Evolutionary conservation across 2,329 filamentous ascomycete species (phyloP).

Genomic region (Nemania bipapillata): DNA sequence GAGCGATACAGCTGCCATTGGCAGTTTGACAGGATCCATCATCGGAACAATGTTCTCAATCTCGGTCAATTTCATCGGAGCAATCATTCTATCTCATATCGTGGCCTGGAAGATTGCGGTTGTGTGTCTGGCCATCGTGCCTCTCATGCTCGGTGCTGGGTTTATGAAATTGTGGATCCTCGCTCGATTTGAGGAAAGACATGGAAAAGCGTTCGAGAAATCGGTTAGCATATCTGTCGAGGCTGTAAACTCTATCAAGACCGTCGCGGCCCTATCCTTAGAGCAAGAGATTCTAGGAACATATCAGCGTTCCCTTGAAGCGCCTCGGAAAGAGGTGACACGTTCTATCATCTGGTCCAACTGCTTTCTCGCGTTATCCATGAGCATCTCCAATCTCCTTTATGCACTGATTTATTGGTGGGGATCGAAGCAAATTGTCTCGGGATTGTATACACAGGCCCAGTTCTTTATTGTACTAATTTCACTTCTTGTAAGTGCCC

Average conservation of each 20-base stretch:
- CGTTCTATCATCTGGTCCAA: slow-evolving; percentile 64
- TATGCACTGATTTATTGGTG: slow-evolving; percentile 85
- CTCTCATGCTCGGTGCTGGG: slow-evolving; percentile 74
- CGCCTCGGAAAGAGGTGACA: slow-evolving; percentile 65
- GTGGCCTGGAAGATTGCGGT: slow-evolving; percentile 81
- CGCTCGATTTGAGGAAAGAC: slow-evolving; percentile 69
- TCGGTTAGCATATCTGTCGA: slow-evolving; percentile 74
- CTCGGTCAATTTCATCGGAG: slow-evolving; percentile 72
- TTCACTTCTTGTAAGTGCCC: slow-evolving; percentile 76
- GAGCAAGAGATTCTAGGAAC: slow-evolving; percentile 64
- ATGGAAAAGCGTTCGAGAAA: slow-evolving; percentile 71
- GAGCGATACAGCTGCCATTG: slow-evolving; percentile 73
- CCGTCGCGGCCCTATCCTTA: slow-evolving; percentile 66
- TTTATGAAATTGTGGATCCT: slow-evolving; percentile 74
- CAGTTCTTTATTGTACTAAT: slow-evolving; percentile 81
- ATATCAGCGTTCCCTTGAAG: slow-evolving; percentile 63
- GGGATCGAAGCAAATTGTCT: slow-evolving; percentile 76
- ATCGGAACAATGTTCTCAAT: slow-evolving; percentile 76
- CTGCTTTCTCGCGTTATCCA: slow-evolving; percentile 69
- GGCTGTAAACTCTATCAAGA: slow-evolving; percentile 73
- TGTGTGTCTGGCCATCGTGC: slow-evolving; percentile 75
- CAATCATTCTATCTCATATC: slow-evolving; percentile 75
- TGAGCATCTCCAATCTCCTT: slow-evolving; percentile 72
- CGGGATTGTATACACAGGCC: slow-evolving; percentile 70
- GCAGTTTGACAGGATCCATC: slow-evolving; percentile 75